Evolutionary conservation across 2,329 filamentous ascomycete genomes (phyloP).

Genomic region (Coniochaeta sp.): DNA sequence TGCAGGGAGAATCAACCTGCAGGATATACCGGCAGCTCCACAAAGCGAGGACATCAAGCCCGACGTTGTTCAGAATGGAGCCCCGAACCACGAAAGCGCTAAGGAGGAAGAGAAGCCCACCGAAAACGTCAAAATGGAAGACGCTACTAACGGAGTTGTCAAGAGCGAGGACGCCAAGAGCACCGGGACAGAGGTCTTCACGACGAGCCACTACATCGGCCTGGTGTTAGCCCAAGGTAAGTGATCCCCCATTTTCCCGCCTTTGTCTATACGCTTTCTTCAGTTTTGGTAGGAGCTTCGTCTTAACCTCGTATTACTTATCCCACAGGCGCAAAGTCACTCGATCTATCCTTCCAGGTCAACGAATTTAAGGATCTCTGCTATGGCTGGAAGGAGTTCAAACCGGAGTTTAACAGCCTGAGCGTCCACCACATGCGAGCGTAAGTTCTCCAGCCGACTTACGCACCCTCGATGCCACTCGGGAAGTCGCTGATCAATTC

Average conservation of each 20-base stretch:
- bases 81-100: not conserved
- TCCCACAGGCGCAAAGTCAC: slow-evolving; percentile 53
- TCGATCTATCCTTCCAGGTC: slow-evolving; percentile 76
- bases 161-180: slow-evolving; percentile 6
- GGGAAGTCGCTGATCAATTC: not conserved
- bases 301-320: slow-evolving; percentile 5
- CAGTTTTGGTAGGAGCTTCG: slow-evolving; percentile 5
- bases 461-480: not conserved
- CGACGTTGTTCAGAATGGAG: slow-evolving; percentile 6
- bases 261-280: not conserved
- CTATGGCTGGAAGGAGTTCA: slow-evolving; percentile 66
- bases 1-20: not conserved
- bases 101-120: not conserved
- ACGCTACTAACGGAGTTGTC: slow-evolving; percentile 11
- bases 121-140: slow-evolving; percentile 14
- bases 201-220: slow-evolving; percentile 91
- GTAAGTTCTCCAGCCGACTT: slow-evolving; percentile 43
- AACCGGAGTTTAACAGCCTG: slow-evolving; percentile 68
- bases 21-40: slow-evolving; percentile 2
- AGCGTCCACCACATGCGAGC: slow-evolving; percentile 79
- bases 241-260: slow-evolving; percentile 17
- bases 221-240: slow-evolving; percentile 70
- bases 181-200: slow-evolving; percentile 57
- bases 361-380: slow-evolving; percentile 82
- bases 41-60: slow-evolving; percentile 8